These are phyloP conservation scores for Dioscorea alata DNA, from an alignment of 106 monocot genomes.

Conservation along the genomic window DNA sequence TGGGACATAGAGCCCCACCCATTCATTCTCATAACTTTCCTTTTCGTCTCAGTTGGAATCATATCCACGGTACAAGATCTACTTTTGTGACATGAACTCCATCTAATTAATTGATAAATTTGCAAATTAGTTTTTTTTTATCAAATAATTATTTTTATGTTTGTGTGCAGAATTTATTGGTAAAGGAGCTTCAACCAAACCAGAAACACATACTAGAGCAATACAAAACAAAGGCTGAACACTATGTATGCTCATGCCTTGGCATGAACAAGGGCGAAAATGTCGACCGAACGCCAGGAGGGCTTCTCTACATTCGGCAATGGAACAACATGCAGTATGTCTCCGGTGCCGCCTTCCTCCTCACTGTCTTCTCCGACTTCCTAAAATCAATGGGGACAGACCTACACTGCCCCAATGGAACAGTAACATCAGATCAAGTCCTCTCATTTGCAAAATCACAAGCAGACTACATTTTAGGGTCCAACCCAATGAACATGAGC, in stretches of 20 bases:
- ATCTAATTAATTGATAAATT: too few relatives aligned
- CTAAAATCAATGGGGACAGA: slow-evolving; percentile 3
- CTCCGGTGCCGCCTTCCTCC: slow-evolving; percentile 57
- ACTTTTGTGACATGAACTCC: too few relatives aligned
- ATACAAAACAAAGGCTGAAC: slow-evolving; percentile 60
- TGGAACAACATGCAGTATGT: slow-evolving; percentile 99
- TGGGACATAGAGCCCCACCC: too few relatives aligned
- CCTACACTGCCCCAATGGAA: slow-evolving; percentile 31
- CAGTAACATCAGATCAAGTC: slow-evolving; percentile 17
- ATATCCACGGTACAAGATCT: too few relatives aligned
- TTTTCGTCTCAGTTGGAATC: too few relatives aligned
- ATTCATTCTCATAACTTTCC: too few relatives aligned
- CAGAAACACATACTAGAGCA: slow-evolving; percentile 30
- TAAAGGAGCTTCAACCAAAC: slow-evolving; percentile 6
- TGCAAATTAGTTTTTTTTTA: too few relatives aligned
- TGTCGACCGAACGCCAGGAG: slow-evolving; percentile 57
- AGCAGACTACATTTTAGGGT: slow-evolving; percentile 69
- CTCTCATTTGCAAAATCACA: slow-evolving; percentile 35
- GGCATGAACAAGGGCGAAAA: slow-evolving; percentile 60
- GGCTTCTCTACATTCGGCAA: slow-evolving; percentile 63
- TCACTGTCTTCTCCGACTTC: slow-evolving; percentile 64
- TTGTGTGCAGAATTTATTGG: slow-evolving; percentile 26
- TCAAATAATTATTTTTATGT: too few relatives aligned
- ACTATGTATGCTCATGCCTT: slow-evolving; percentile 74
- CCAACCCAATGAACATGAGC: slow-evolving; percentile 54